These are phyloP conservation scores for Vanderwaltozyma verrucispora DNA, from an alignment of 805 yeast species.

Conservation along the genomic window DNA sequence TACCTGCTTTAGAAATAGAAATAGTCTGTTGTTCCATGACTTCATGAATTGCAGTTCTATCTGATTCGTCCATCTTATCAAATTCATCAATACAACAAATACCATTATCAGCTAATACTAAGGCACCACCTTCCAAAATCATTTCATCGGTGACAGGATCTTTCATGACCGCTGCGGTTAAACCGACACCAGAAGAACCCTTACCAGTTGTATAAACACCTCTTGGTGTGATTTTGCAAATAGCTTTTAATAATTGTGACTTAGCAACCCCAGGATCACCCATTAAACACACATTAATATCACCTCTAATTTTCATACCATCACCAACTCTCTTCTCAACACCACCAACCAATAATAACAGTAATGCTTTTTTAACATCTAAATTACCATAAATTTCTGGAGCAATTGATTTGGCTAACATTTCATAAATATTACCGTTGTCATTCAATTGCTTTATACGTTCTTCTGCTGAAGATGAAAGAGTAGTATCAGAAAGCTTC, in stretches of 20 bases:
- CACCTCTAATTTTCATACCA: slow-evolving; percentile 97
- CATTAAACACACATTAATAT: slow-evolving; percentile 89
- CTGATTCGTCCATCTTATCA: slow-evolving; percentile 96
- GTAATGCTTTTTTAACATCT: slow-evolving; percentile 85
- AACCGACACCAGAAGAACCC: slow-evolving; percentile 97
- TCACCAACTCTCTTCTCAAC: slow-evolving; percentile 91
- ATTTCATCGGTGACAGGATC: slow-evolving; percentile 99
- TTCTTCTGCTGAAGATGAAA: slow-evolving; percentile 45
- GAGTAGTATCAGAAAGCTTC: slow-evolving; percentile 58
- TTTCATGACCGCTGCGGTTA: slow-evolving; percentile 97
- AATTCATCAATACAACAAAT: slow-evolving; percentile 98
- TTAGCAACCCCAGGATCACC: slow-evolving; percentile 99
- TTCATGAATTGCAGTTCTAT: slow-evolving; percentile 96
- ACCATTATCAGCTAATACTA: slow-evolving; percentile 94
- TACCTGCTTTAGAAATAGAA: slow-evolving; percentile 95
- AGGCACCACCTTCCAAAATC: slow-evolving; percentile 97
- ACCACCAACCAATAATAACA: slow-evolving; percentile 84
- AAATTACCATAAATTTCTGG: slow-evolving; percentile 95
- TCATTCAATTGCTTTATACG: slow-evolving; percentile 45
- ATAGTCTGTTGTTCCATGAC: slow-evolving; percentile 99
- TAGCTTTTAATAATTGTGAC: slow-evolving; percentile 86
- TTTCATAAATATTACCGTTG: slow-evolving; percentile 65
- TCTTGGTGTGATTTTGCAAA: slow-evolving; percentile 87
- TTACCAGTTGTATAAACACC: slow-evolving; percentile 97
- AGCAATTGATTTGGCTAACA: slow-evolving; percentile 81